phyloP scores from a whole-genome alignment of 768 basidiomycete genomes.

The Suillus spraguei region DNA sequence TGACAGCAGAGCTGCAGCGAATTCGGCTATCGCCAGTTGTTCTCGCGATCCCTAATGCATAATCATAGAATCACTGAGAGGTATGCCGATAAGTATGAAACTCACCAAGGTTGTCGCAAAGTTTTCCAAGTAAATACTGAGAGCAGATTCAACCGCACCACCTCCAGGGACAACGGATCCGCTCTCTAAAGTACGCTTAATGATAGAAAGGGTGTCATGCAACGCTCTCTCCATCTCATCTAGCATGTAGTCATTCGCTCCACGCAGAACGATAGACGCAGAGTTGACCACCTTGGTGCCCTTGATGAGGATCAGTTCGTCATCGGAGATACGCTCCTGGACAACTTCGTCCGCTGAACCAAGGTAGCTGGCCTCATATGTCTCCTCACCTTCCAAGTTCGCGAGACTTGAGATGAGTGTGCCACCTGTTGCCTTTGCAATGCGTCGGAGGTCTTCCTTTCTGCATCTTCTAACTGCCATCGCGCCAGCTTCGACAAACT shows the following conservation, averaged over 20 bases:
- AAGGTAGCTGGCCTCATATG: conserved; percentile 88
- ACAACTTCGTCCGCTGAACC: conserved; percentile 96
- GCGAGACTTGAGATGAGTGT: conserved; percentile 91
- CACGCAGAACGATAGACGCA: conserved; percentile 89
- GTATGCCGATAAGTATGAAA: conserved; percentile 15
- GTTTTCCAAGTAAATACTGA: conserved; percentile 97
- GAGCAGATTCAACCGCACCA: conserved; percentile 94
- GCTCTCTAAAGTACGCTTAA: conserved; percentile 97
- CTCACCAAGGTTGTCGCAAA: conserved; percentile 96
- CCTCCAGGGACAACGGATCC: conserved; percentile 96
- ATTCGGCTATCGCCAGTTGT: conserved; percentile 99
- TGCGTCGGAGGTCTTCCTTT: conserved; percentile 96
- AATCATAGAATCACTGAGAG: conserved; percentile 6
- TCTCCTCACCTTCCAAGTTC: conserved; percentile 97
- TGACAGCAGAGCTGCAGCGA: conserved; percentile 86
- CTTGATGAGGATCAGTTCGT: conserved; percentile 96
- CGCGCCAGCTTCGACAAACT: conserved; percentile 98
- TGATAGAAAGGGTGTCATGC: conserved; percentile 92
- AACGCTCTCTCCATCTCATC: conserved; percentile 99
- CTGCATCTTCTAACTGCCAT: conserved; percentile 98
- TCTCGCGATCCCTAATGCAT: conserved; percentile 87
- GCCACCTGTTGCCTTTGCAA: conserved; percentile 96
- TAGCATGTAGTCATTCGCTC: conserved; percentile 98
- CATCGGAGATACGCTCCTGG: conserved; percentile 97
- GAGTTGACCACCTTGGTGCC: conserved; percentile 97